Percentiles rank a stretch among this genome's conserved stretches.
These are phyloP conservation scores for Elaeis oleifera DNA, from an alignment of 202 grass and related monocot species.

Conservation along the genomic window DNA sequence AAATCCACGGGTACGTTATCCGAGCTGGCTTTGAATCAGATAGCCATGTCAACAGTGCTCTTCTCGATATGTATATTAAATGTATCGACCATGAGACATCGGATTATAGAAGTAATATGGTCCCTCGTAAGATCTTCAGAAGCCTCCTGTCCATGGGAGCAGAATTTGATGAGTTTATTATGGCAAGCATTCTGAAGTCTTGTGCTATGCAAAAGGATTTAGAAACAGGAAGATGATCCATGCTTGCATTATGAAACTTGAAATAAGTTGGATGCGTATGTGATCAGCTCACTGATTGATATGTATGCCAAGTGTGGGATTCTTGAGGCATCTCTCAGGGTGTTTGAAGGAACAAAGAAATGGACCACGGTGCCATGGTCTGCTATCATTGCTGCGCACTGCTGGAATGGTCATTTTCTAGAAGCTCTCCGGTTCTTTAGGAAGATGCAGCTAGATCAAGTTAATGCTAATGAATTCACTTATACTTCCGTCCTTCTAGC, in stretches of 20 bases:
- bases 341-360: conserved; percentile 43
- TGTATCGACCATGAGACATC: conserved; percentile 5
- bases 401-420: conserved; percentile 40
- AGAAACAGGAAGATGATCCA: conserved; percentile 44
- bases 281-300: conserved; percentile 44
- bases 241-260: conserved; percentile 30
- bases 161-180: conserved; percentile 47
- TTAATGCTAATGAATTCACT: conserved; percentile 56
- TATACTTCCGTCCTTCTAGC: conserved; percentile 44
- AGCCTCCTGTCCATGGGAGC: conserved; percentile 32
- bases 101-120: conserved; percentile 6
- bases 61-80: conserved; percentile 60
- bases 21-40: conserved; percentile 42
- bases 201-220: conserved; percentile 47
- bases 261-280: conserved; percentile 44
- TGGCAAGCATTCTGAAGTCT: conserved; percentile 47
- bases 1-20: conserved; percentile 55
- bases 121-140: conserved; percentile 43
- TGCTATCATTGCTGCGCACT: conserved; percentile 43
- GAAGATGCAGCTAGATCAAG: conserved; percentile 41
- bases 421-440: conserved; percentile 53
- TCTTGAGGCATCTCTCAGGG: conserved; percentile 35
- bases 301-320: conserved; percentile 61
- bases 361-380: conserved; percentile 41
- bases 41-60: conserved; percentile 44